Evolutionary conservation across 305 asterid species (phyloP).

Genomic region (Plantago rigida): DNA sequence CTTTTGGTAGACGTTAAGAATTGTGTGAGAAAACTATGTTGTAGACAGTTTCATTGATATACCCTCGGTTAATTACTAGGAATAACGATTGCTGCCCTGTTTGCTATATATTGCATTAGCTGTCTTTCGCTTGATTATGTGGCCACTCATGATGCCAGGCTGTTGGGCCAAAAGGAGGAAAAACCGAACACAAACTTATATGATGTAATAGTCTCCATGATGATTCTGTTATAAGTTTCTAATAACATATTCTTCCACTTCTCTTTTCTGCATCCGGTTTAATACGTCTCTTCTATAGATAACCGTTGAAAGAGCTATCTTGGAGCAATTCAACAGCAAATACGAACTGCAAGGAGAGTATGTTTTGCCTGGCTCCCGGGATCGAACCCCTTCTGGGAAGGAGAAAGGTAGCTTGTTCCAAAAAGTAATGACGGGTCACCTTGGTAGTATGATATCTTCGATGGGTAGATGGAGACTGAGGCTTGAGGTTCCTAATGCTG

Average conservation of each 20-base stretch:
- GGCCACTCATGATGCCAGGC: too few relatives aligned
- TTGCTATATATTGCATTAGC: too few relatives aligned
- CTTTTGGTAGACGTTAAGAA: too few relatives aligned
- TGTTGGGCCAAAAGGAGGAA: too few relatives aligned
- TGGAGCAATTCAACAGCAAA: slow-evolving; percentile 94
- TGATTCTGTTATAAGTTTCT: too few relatives aligned
- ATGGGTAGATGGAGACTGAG: slow-evolving; percentile 99
- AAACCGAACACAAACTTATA: too few relatives aligned
- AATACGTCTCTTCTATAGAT: slow-evolving; percentile 45
- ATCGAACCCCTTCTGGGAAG: slow-evolving; percentile 68
- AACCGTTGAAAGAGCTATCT: slow-evolving; percentile 77
- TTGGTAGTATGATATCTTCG: slow-evolving; percentile 89
- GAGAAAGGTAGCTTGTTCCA: slow-evolving; percentile 84
- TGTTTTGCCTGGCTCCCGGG: slow-evolving; percentile 96
- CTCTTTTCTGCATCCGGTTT: slow-evolving; percentile 26
- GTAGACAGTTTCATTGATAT: too few relatives aligned
- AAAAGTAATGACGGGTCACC: slow-evolving; percentile 90
- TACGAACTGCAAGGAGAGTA: slow-evolving; percentile 99
- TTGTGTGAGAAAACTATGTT: too few relatives aligned
- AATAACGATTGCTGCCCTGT: too few relatives aligned
- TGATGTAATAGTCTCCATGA: too few relatives aligned
- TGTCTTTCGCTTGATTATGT: too few relatives aligned
- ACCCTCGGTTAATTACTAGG: too few relatives aligned
- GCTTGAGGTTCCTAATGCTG: slow-evolving; percentile 95
- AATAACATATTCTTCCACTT: background rate